Evolutionary conservation across 2,329 filamentous ascomycete genomes (phyloP), one percentile per base, ranked within the genome.

Genomic region (Phaeosphaeria sp.): DNA sequence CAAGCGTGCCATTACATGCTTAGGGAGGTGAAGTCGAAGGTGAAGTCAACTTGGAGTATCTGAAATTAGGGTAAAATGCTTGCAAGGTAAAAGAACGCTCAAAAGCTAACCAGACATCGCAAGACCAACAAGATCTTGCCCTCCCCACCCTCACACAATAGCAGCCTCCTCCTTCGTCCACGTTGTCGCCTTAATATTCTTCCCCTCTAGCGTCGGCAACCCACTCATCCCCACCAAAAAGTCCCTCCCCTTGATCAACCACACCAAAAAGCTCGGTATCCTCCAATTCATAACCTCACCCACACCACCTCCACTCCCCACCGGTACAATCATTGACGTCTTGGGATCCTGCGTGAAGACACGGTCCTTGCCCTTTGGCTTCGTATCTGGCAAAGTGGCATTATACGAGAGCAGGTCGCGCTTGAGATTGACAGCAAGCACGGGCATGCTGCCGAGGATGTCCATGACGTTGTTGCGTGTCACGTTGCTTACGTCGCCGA

Each of bases 401-500:
- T 68, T 56, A 55, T 60, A 76, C 13, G 69, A 66, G 2, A 80
- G 63, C 36, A 85, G 61, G 55, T 84, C 82, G 48, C 80, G 76
- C 57, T 79, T 77, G n/a, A 86, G 64, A 59, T 83, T 84, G 5
- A 76, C 74, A 21, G 71, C 69, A 3, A 81, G 56, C 3, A 80
- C 76, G 1, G 81, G 78, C 0, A 82, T 62, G 0, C 74, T 68
- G 36, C 69, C 67, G 33, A 74, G 65, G 49, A 83, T 72, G 47
- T 82, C 77, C 49, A 81, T 64, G 21, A 80, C 65, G 39, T 74
- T 77, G 27, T 80, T 79, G n/a, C 72, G 71, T 18, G 78, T 77
- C 57, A 77, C 79, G 6, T 71, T 76, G 0, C 75, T 77, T 0
- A 84, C 75, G 60, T 85, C 82, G 45, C 83, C 83, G 15, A 81